These are phyloP conservation scores for Trichosporon sp. DNA, from an alignment of 1,284 basidiomycete genomes.

Conservation along the genomic window DNA sequence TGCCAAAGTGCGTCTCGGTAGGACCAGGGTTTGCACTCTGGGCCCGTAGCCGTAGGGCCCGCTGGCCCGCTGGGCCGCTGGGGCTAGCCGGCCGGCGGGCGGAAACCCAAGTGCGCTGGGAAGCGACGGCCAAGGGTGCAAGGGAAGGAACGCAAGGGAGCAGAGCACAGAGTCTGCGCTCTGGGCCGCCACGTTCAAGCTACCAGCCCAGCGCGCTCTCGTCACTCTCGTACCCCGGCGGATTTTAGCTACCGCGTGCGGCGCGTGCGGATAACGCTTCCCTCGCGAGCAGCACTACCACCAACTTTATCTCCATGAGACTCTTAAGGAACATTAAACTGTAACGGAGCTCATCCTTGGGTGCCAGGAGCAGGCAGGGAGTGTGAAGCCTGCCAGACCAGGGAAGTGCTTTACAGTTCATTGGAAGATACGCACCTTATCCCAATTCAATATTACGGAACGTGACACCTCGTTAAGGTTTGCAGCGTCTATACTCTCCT, in stretches of 20 bases:
- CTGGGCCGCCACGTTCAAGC: background rate
- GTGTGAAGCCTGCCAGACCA: background rate
- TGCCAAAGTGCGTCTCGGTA: background rate
- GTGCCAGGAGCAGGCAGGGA: background rate
- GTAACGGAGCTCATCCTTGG: background rate
- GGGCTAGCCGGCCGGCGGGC: background rate
- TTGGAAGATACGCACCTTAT: slow-evolving; percentile 4
- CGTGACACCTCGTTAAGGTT: slow-evolving; percentile 3
- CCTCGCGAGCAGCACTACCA: background rate
- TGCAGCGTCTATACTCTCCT: background rate
- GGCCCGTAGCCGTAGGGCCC: background rate
- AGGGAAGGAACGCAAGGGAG: background rate
- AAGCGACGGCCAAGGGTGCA: background rate
- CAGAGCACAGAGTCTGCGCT: too few relatives aligned
- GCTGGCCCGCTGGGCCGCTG: too few relatives aligned
- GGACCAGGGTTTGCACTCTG: background rate
- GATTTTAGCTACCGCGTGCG: background rate
- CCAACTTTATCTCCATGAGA: background rate
- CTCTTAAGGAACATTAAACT: background rate
- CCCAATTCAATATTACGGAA: background rate
- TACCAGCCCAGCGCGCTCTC: background rate
- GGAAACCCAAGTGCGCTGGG: background rate
- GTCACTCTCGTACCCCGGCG: background rate
- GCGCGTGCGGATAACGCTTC: background rate
- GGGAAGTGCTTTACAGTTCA: slow-evolving; percentile 1